Evolutionary conservation across 306 rosid genomes (phyloP).

Genomic region (Corylus americana): DNA sequence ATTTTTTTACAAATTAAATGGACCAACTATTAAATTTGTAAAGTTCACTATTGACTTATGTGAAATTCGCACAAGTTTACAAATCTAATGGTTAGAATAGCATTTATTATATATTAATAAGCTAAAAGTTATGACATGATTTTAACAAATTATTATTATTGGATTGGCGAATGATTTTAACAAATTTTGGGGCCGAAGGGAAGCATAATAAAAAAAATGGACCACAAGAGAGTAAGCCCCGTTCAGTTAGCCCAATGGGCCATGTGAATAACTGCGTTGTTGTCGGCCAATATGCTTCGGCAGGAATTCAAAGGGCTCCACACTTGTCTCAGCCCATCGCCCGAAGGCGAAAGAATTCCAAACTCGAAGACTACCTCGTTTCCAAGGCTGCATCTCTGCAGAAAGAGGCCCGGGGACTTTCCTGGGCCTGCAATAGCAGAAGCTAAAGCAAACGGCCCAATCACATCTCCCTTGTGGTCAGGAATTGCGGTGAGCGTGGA

Average conservation of each 20-base stretch:
- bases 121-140: no score
- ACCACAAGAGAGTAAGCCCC: slow-evolving; percentile 37
- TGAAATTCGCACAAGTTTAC: no score
- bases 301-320: slow-evolving; percentile 24
- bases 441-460: slow-evolving; percentile 4
- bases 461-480: slow-evolving; percentile 23
- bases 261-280: slow-evolving; percentile 35
- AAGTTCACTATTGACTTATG: no score
- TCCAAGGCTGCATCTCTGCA: slow-evolving; percentile 31
- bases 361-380: neutral
- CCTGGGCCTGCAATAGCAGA: slow-evolving; percentile 12
- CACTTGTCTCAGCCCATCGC: slow-evolving; percentile 37
- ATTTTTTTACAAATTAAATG: no score
- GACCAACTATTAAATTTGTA: no score
- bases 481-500: slow-evolving; percentile 6
- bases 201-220: neutral
- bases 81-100: no score
- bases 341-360: neutral
- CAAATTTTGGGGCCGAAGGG: no score
- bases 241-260: slow-evolving; percentile 28
- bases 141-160: no score
- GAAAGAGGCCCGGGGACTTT: slow-evolving; percentile 34
- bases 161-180: no score
- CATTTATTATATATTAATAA: no score
- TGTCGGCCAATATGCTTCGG: slow-evolving; percentile 7